These are phyloP conservation scores for Boletus speciosus DNA, from an alignment of 768 basidiomycete genomes.

Conservation along the genomic window DNA sequence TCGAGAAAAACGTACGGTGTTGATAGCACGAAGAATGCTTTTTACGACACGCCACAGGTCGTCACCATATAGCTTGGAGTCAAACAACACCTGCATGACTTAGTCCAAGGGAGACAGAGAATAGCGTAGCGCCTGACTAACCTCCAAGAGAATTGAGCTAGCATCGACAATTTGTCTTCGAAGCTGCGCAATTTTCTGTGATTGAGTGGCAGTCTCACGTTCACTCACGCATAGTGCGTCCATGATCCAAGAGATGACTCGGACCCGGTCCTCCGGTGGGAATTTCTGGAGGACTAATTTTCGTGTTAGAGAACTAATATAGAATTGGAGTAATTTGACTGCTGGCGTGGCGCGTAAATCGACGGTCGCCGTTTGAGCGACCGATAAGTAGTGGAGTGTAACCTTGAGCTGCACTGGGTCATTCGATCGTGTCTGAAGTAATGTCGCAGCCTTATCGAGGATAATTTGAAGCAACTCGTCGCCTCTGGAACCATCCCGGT, in stretches of 20 bases:
- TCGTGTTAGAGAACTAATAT: slow-evolving; percentile 39
- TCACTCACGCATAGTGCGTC: slow-evolving; percentile 42
- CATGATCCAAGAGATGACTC: slow-evolving; percentile 45
- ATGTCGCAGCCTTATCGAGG: slow-evolving; percentile 34
- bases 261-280: slow-evolving; percentile 39
- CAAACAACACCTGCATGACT: slow-evolving; percentile 15
- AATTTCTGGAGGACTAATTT: slow-evolving; percentile 49
- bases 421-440: slow-evolving; percentile 31
- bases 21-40: slow-evolving; percentile 20
- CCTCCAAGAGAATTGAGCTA: slow-evolving; percentile 44
- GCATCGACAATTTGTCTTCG: slow-evolving; percentile 51
- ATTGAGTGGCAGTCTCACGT: slow-evolving; percentile 21
- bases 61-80: slow-evolving; percentile 23
- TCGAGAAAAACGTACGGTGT: slow-evolving; percentile 22
- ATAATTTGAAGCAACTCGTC: slow-evolving; percentile 40
- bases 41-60: slow-evolving; percentile 26
- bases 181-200: slow-evolving; percentile 33
- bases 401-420: slow-evolving; percentile 34
- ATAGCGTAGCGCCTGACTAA: slow-evolving; percentile 24
- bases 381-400: slow-evolving; percentile 43
- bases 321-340: slow-evolving; percentile 50
- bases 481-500: slow-evolving; percentile 34
- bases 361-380: slow-evolving; percentile 43
- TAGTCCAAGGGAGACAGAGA: slow-evolving; percentile 1
- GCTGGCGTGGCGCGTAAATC: slow-evolving; percentile 42